Evolutionary conservation across 495 filamentous ascomycete genomes (phyloP).

Genomic region (Wilcoxina mikolae): DNA sequence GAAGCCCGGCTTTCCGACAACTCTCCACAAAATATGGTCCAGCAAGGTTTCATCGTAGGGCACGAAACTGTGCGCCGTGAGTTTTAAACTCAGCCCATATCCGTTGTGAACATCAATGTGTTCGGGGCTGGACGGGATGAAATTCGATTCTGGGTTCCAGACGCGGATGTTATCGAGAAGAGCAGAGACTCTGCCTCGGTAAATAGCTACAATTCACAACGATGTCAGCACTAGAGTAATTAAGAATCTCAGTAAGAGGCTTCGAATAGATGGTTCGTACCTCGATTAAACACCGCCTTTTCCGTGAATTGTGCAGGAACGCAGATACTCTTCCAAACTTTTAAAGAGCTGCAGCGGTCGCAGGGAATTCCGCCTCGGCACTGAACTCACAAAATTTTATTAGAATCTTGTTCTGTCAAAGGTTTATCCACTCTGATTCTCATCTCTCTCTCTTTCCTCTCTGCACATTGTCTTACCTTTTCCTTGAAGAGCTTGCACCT

Average conservation of each 20-base stretch:
- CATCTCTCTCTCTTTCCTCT: background rate
- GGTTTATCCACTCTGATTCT: background rate
- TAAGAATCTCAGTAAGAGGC: too few species aligned
- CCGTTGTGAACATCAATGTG: slow-evolving; percentile 24
- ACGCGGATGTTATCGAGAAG: slow-evolving; percentile 18
- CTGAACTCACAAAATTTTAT: slow-evolving; percentile 6
- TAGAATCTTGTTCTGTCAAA: background rate
- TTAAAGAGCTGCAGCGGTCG: slow-evolving; percentile 23
- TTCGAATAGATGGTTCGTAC: slow-evolving; percentile 6
- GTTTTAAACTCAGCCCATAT: slow-evolving; percentile 13
- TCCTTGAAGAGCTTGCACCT: slow-evolving; percentile 29
- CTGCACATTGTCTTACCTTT: slow-evolving; percentile 14
- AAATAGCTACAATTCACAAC: background rate
- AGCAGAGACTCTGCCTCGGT: slow-evolving; percentile 14
- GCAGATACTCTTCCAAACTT: slow-evolving; percentile 26
- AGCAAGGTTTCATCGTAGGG: slow-evolving; percentile 17
- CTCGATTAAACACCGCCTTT: slow-evolving; percentile 25
- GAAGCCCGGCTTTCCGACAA: slow-evolving; percentile 18
- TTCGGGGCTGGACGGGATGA: slow-evolving; percentile 2
- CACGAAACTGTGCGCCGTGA: slow-evolving; percentile 18
- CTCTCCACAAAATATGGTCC: slow-evolving; percentile 26
- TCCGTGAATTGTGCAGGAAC: slow-evolving; percentile 25
- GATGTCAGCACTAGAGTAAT: too few species aligned
- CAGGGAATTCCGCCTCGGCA: slow-evolving; percentile 27
- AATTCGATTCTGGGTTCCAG: background rate